Conservation (phyloP, 1,139 yeast genomes). For the Blastobotrys elegans region DNA sequence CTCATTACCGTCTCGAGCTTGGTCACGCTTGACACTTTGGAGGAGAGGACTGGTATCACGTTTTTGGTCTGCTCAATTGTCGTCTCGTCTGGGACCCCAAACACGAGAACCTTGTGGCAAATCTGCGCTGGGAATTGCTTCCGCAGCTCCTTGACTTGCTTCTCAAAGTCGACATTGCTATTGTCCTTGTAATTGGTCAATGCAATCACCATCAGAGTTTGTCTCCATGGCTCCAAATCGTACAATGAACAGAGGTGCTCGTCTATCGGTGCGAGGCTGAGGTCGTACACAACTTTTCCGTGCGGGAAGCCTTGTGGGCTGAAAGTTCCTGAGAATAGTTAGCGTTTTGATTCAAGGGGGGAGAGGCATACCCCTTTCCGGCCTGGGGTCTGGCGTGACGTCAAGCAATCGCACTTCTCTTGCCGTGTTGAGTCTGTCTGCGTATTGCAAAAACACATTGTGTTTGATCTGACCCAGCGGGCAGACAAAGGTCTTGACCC, state of each 20-base stretch:
- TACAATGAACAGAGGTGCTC: conserved; percentile 61
- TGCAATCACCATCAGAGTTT: conserved; percentile 53
- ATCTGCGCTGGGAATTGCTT: conserved; percentile 54
- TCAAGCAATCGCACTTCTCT: conserved; percentile 70
- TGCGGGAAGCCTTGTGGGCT: conserved; percentile 83
- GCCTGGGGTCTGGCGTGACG: conserved; percentile 57
- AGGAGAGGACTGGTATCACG: conserved; percentile 30
- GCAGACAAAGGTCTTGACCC: conserved; percentile 62
- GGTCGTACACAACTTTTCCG: conserved; percentile 64
- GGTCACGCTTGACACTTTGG: conserved; percentile 32
- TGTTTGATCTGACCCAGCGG: conserved; percentile 59
- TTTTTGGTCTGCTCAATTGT: conserved; percentile 29
- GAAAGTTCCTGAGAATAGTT: conserved; percentile 39
- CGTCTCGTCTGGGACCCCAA: conserved; percentile 46
- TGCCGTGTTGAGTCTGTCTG: conserved; percentile 44
- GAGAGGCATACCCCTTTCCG: conserved; percentile 34
- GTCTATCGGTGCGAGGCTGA: conserved; percentile 46
- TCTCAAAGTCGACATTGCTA: conserved; percentile 29
- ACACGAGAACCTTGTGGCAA: conserved; percentile 57
- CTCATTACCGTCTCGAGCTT: conserved; percentile 67
- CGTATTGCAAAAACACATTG: conserved; percentile 45
- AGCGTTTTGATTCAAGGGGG: too few species aligned
- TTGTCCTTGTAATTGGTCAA: conserved; percentile 44
- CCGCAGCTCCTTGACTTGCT: conserved; percentile 37
- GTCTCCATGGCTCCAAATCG: conserved; percentile 86